Percentiles rank a stretch among this genome's conserved stretches.
Evolutionary conservation across 1,139 yeast species (phyloP).

Genomic region (Hanseniaspora uvarum): DNA sequence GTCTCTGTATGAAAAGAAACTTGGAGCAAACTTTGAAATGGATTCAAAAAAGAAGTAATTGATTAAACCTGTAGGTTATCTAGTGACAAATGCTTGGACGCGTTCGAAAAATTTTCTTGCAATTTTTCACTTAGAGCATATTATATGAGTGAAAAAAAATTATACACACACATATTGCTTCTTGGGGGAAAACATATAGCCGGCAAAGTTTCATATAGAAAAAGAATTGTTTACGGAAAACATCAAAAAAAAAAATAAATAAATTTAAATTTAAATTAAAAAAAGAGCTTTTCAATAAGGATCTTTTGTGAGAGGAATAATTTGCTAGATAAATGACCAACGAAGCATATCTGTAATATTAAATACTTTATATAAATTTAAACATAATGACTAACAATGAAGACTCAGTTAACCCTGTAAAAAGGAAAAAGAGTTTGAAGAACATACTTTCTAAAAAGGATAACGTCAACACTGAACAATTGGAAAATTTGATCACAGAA

Average conservation of each 20-base stretch:
- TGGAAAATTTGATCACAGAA: conserved; percentile 7
- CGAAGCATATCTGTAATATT: not conserved
- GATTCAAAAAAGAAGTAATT: not conserved
- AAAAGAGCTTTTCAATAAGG: no score
- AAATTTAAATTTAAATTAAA: no score
- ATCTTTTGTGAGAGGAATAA: no score
- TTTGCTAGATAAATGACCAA: not conserved
- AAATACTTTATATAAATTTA: not conserved
- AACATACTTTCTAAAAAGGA: conserved; percentile 11
- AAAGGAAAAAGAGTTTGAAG: conserved; percentile 12
- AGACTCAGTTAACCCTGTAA: not conserved
- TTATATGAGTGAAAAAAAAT: not conserved
- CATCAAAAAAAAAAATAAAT: not conserved
- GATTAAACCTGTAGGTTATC: no score
- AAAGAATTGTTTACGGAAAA: not conserved
- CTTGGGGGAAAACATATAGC: not conserved
- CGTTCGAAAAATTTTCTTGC: no score
- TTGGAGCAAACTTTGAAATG: conserved; percentile 14
- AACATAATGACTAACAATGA: not conserved
- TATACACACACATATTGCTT: not conserved
- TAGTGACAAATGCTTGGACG: no score
- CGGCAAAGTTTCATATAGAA: not conserved
- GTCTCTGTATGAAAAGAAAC: not conserved
- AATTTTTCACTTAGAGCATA: not conserved
- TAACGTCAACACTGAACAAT: not conserved